Base-by-base conservation (phyloP, 2,329 filamentous ascomycete genomes). In the Periconia sp. region DNA sequence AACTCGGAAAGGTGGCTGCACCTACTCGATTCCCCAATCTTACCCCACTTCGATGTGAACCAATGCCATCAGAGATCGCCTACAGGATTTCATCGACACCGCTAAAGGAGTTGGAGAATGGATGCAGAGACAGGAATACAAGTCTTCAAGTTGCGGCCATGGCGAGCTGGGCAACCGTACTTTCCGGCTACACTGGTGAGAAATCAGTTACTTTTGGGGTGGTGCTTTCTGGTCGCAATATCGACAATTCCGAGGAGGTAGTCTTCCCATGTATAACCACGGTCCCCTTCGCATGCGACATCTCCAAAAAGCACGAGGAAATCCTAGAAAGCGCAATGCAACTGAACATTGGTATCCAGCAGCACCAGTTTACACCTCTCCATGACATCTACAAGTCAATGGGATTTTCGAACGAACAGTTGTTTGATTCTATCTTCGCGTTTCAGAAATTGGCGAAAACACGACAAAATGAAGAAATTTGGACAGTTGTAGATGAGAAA, bases 371-470 rank as follows among this genome's bases (percentile, higher is more conserved):
- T 61, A 84, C 85, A 0, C 85, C 91, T 0, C 77, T 96, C 7
- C 79, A 82, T 2, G 83, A 85, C 30, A 87, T 96, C 10, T 90
- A 95, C 63, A 85, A 82, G 47, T 88, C 87, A 81, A 79, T 90
- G 17, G 86, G 86, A 0, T 80, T 84, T 53, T 77, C 86, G 0
- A 84, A 87, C 20, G 81, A 83, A 7, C 77, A 82, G 0, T 78
- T 94, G 0, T 96, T 97, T 61, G 92, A 97, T 65, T 93, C 91
- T 0, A 79, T 97, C 1, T 85, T 97, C 54, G 88, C 91, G 0
- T 93, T 92, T 65, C 92, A 96, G 65, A 90, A 89, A 59, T 65
- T 78, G 53, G 18, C 57, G 9, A 52, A 30, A 10, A 60, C 74
- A 48, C 17, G 59, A 49, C 35, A 50, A 54, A 35, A 45, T 55